Conservation (phyloP, 2,329 filamentous ascomycete genomes). For the Myotisia sp. region DNA sequence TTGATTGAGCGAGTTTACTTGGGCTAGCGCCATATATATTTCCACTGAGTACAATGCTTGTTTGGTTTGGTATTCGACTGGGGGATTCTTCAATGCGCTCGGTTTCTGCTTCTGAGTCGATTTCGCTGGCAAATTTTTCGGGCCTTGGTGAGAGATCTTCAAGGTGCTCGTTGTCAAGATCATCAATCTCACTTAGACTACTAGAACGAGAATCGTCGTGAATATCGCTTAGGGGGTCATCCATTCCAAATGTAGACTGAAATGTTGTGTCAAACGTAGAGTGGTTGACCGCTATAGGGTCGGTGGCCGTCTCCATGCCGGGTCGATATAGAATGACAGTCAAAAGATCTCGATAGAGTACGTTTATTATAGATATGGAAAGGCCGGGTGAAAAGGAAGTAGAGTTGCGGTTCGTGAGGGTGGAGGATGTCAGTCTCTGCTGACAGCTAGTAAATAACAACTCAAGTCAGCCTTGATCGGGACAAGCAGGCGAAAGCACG, state of each 20-base stretch:
- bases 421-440: no score
- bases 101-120: conserved; percentile 79
- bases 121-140: conserved; percentile 45
- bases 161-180: conserved; percentile 50
- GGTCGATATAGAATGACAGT: background rate
- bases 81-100: conserved; percentile 87
- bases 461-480: no score
- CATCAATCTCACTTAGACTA: conserved; percentile 82
- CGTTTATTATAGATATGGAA: no score
- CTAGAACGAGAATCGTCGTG: conserved; percentile 64
- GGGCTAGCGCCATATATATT: conserved; percentile 54
- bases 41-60: conserved; percentile 47
- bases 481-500: no score
- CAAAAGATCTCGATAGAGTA: background rate
- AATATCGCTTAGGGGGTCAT: conserved; percentile 28
- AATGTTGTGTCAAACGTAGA: no score
- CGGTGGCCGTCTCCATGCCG: background rate
- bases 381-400: no score
- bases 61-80: conserved; percentile 45
- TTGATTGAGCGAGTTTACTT: conserved; percentile 57
- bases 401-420: no score
- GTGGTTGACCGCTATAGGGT: no score
- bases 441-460: no score
- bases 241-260: no score
- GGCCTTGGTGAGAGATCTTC: conserved; percentile 39